Percentiles rank a stretch among this genome's conserved stretches.
Conservation (phyloP, 352 stramenopile genomes). For the Globisporangium irregulare region DNA sequence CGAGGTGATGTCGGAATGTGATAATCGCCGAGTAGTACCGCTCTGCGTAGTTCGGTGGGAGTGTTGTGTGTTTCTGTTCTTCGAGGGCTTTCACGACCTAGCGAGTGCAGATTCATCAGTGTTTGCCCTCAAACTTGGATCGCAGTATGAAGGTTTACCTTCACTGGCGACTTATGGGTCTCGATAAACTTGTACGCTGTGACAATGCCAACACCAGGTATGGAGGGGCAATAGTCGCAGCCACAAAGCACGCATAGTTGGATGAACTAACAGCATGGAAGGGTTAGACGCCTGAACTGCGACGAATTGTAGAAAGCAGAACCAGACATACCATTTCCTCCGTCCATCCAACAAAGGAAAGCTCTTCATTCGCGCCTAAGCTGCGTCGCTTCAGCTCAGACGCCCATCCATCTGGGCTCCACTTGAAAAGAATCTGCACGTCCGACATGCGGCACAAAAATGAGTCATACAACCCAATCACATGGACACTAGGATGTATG, state of each 20-base stretch:
- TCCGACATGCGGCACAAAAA: not conserved
- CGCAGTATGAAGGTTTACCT: conserved; percentile 28
- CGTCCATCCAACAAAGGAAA: conserved; percentile 81
- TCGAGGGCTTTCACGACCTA: conserved; percentile 59
- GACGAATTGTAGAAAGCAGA: not conserved
- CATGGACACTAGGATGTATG: not conserved
- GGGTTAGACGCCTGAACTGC: not conserved
- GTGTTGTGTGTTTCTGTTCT: conserved; percentile 34
- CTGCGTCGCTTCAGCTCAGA: conserved; percentile 84
- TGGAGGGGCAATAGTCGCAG: conserved; percentile 86
- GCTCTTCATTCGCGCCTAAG: conserved; percentile 74
- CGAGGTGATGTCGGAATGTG: conserved; percentile 87
- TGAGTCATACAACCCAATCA: not conserved
- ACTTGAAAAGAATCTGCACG: conserved; percentile 91
- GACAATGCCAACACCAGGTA: conserved; percentile 76
- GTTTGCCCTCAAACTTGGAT: not conserved
- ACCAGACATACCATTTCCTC: conserved; percentile 72
- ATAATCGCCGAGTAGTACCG: conserved; percentile 67
- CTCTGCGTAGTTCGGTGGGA: conserved; percentile 40
- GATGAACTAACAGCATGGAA: conserved; percentile 45
- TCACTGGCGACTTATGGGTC: conserved; percentile 35
- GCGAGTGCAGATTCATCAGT: not conserved
- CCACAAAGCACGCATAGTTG: conserved; percentile 84
- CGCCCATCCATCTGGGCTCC: conserved; percentile 83
- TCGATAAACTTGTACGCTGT: conserved; percentile 79